phyloP scores from a whole-genome alignment of 2,329 filamentous ascomycete species.

The Fusarium sp. region DNA sequence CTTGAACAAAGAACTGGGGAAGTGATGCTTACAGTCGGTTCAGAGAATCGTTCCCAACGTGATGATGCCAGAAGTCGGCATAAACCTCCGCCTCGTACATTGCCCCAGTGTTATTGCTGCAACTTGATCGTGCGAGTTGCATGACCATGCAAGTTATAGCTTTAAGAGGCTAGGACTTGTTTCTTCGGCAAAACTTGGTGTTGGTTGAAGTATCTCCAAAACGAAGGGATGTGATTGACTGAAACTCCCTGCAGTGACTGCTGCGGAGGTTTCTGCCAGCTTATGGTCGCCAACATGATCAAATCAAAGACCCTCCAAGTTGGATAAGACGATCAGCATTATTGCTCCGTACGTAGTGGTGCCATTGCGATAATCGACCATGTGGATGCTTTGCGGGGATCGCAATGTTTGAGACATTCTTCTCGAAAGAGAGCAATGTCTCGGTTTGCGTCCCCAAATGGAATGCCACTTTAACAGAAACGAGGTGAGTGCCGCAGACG shows the following conservation, averaged over 20 bases:
- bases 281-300: not conserved
- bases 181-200: not conserved
- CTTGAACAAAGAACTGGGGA: not conserved
- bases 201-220: not conserved
- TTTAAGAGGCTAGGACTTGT: not conserved
- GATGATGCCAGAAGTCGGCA: not conserved
- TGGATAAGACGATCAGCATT: not conserved
- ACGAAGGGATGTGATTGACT: not conserved
- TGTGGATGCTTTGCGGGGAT: not conserved
- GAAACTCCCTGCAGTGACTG: not conserved
- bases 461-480: slow-evolving; percentile 7
- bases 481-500: not conserved
- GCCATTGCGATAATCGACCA: not conserved
- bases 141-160: not conserved
- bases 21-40: not conserved
- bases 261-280: not conserved
- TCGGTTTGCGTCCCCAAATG: not conserved
- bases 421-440: not conserved
- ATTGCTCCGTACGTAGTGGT: not conserved
- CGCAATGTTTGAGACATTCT: not conserved
- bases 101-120: too few species aligned
- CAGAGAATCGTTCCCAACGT: not conserved
- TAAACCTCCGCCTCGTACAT: not conserved
- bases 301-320: not conserved
- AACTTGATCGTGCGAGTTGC: not conserved